Base-by-base conservation (phyloP, 1,284 basidiomycete species). In the Ustilago hordei region DNA sequence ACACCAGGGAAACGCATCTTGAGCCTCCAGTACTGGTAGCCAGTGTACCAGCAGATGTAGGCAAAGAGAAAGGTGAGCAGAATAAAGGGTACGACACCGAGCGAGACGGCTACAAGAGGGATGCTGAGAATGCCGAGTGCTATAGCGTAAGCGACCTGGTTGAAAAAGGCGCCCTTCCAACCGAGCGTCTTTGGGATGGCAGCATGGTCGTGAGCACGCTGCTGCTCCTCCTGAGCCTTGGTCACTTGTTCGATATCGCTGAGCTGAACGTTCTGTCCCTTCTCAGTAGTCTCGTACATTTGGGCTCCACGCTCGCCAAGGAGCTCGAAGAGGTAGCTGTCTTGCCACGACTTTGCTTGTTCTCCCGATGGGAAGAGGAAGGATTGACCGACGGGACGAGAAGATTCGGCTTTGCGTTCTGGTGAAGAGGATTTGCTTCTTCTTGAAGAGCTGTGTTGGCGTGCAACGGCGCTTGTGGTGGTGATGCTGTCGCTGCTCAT, bases 81-180 rank as follows among this genome's bases (percentile, higher is more conserved):
- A 15, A 83, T 60, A 43, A 80, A 81, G 0, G 81, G 80, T n/a
- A 80, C 80, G 15, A 80, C 67, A 35, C 81, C 81, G 50, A 83
- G 57, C 34, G 80, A 75, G 9, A 81, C 81, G 32, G 79, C 79
- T 36, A 77, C 74, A 35, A 67, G 71, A 3, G 81, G 81, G 23
- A 83, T 80, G 48, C 74, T 78, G 55, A 83, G 67, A 41, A 83
- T 73, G 12, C 81, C 81, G 19, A 83, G 70, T 11, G 81, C 81
- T 53, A 83, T 80, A 17, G 80, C 72, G 57, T 78, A 83, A 35
- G 80, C 80, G 15, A 79, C 75, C 59, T 69, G 69, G 68, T 81
- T 81, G 70, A 79, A 83, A 55, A 79, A 81, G 36, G 75, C 69
- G 28, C 80, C 81, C 50, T 78, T 63, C 70, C 66, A 78, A n/a